Conservation (phyloP, 1,284 basidiomycete genomes). For the Trichosporon faecale region DNA sequence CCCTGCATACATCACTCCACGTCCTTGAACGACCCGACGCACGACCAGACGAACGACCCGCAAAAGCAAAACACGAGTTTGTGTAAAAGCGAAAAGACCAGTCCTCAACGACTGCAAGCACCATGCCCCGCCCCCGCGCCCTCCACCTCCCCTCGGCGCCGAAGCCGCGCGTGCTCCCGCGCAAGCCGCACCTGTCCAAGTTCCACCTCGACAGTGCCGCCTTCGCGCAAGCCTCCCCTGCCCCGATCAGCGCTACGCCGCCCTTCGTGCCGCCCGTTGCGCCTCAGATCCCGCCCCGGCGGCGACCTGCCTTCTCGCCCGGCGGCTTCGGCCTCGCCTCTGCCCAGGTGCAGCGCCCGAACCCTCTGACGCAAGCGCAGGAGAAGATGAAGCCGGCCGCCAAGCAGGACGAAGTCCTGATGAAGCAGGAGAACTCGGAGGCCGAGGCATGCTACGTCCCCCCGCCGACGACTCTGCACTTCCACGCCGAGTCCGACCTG, state of each 20-base stretch:
- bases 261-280: conserved; percentile 33
- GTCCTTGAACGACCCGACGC: background rate
- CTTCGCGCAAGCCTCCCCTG: conserved; percentile 19
- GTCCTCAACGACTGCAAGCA: background rate
- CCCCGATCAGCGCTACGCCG: conserved; percentile 14
- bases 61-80: background rate
- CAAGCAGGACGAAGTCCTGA: background rate
- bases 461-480: conserved; percentile 53
- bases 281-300: conserved; percentile 42
- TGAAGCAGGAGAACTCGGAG: conserved; percentile 37
- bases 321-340: conserved; percentile 49
- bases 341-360: conserved; percentile 26
- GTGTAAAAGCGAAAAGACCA: background rate
- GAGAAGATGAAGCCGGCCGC: conserved; percentile 21
- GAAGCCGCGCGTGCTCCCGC: conserved; percentile 17
- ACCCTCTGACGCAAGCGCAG: conserved; percentile 26
- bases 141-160: conserved; percentile 22
- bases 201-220: conserved; percentile 25
- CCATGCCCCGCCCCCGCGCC: conserved; percentile 21
- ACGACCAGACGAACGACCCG: background rate
- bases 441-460: conserved; percentile 53
- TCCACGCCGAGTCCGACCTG: conserved; percentile 63
- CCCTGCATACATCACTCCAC: background rate
- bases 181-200: conserved; percentile 27
- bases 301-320: conserved; percentile 46